These are phyloP conservation scores for Pittosporum tobira DNA, from an alignment of 129 eudicot genomes.

Conservation along the genomic window DNA sequence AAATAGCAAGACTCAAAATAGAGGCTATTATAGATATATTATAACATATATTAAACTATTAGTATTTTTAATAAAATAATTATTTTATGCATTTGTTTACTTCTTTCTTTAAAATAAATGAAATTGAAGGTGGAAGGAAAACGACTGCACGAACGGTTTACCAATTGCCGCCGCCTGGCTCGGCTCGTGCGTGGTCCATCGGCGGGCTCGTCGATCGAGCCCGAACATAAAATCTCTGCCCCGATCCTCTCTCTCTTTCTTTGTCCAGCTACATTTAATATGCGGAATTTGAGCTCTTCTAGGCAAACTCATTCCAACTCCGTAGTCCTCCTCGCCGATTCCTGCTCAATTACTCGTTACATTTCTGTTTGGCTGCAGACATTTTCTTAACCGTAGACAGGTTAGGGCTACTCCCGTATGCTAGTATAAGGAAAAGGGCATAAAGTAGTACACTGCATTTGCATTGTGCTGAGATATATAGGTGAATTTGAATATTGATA, in stretches of 20 bases:
- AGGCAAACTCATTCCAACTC: background rate
- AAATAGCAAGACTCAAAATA: no score
- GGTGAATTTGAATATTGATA: no score
- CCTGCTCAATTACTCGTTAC: background rate
- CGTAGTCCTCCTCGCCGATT: background rate
- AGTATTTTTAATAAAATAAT: no score
- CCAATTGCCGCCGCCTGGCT: background rate
- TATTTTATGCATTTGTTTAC: no score
- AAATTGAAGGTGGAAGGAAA: background rate
- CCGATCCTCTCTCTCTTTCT: background rate
- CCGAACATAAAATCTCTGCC: slow-evolving; percentile 6
- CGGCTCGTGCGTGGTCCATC: background rate
- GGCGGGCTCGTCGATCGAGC: slow-evolving; percentile 3
- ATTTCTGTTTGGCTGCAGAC: background rate
- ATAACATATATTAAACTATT: no score
- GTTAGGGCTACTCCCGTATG: no score
- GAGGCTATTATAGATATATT: no score
- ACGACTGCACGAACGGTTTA: background rate
- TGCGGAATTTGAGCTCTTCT: slow-evolving; percentile 11
- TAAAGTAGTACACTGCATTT: no score
- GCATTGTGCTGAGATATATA: no score
- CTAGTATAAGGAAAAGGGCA: no score
- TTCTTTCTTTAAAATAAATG: no score
- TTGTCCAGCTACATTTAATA: background rate
- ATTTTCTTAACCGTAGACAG: no score